Evolutionary conservation across 2,329 filamentous ascomycete species (phyloP), one percentile per base, ranked within the genome.

Genomic region (Diaporthe aspalathi): DNA sequence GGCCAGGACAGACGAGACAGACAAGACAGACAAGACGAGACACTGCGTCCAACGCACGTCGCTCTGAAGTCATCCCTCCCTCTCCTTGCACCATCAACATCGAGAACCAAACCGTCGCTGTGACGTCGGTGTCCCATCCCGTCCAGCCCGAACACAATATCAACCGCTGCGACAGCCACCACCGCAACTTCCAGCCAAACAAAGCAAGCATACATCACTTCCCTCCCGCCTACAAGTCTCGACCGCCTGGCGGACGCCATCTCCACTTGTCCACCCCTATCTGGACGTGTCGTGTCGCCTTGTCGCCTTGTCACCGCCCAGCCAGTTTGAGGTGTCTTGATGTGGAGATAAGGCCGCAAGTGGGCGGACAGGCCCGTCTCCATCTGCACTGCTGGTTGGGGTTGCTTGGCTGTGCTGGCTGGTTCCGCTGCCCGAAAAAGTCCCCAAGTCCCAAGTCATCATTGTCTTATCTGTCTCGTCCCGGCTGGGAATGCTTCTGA

Each of bases 281-380:
- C n/a, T 11, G 17, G 27, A 22, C 43, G 43, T 35, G 43, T 32
- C 32, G 32, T 35, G 32, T 35, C 5, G 32, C 5, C 32, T 5
- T 35, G 32, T 35, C 45, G 29, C 29, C 27, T 24, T 32, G 60
- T 50, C 60, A 35, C 45, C 29, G 29, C n/a, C 45, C n/a, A 11
- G n/a, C n/a, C 29, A 32, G 27, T 49, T 47, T 38, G 20, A n/a
- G 45, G 45, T 24, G n/a, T 50, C 7, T 20, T 20, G 27, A 24
- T 65, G 60, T 65, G 60, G 60, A 65, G 60, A 50, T 65, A 65
- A 65, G 60, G 60, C 45, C 60, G 22, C 43, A 20, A n/a, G 43
- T 50, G 43, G n/a, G 35, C 43, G 12, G 7, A 27, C 45, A 20
- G 43, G 29, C 43, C 45, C 20, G 27, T 12, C 35, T 38, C 35